Base-by-base conservation (phyloP, 2,329 filamentous ascomycete species). In the Graphilbum ipis-grandicollis region DNA sequence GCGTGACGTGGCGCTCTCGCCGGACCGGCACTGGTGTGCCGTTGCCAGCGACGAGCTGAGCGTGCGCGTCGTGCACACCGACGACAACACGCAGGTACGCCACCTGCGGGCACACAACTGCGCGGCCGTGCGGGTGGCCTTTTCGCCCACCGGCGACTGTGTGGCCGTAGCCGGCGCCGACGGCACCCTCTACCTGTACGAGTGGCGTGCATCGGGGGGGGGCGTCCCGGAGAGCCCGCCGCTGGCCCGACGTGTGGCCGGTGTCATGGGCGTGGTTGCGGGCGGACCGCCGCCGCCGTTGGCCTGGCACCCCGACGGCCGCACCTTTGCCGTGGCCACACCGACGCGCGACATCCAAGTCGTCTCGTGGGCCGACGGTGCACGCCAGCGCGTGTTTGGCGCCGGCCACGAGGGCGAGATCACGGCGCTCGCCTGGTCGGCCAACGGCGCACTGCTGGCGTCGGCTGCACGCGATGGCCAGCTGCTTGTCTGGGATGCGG, bases 31-130 rank as follows among this genome's bases (percentile, higher is more conserved):
- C 48, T 96, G 85, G 86, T 82, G 79, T 45, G 90, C 90, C 22
- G 84, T 96, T 19, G 85, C 86, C n/a, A 94, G 86, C 64, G 92
- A 96, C 54, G 90, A 98, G 55, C 64, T 93, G 40, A 80, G 78
- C 2, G 83, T 96, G 46, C 93, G 93, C 54, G 62, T 98, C 18
- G 83, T 98, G 43, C 80, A 79, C 48, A 79, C 79, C 23, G 65
- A 75, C 33, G 82, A 96, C 52, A 86, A 79, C 54, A 75, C 66
- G 18, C 68, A 74, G 45, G 70, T 93, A 35, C 75, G 79, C 48
- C 78, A 79, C 44, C 66, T 98, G 9, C 75, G 81, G 44, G 84
- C 93, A 36, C 88, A 94, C 52, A 66, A 69, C 31, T 82, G 81
- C 48, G 75, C 84, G n/a, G 75, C 80, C n/a, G 93, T 93, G 53